phyloP scores from a whole-genome alignment of 2,329 filamentous ascomycete species.

The Phyllosticta citribraziliensis region DNA sequence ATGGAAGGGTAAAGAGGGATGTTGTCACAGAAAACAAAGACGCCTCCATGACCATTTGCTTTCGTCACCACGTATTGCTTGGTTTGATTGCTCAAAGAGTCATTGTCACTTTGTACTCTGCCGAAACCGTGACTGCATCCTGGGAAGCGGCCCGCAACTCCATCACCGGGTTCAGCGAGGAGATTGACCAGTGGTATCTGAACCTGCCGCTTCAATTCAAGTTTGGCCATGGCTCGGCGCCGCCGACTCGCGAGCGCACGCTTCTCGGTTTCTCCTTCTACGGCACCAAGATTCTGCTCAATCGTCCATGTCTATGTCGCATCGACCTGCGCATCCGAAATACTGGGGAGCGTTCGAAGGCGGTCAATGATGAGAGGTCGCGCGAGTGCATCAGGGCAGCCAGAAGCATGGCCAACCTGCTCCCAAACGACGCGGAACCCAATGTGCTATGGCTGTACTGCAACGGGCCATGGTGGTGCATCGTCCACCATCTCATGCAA shows the following conservation, averaged over 20 bases:
- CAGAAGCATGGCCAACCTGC: slow-evolving; percentile 21
- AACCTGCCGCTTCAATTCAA: slow-evolving; percentile 21
- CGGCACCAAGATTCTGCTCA: slow-evolving; percentile 27
- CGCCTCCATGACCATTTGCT: not conserved
- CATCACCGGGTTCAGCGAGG: slow-evolving; percentile 19
- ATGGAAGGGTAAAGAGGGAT: not conserved
- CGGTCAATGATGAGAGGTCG: slow-evolving; percentile 24
- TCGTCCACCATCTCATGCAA: slow-evolving; percentile 32
- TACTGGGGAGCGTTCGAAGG: slow-evolving; percentile 20
- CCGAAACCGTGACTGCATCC: slow-evolving; percentile 18
- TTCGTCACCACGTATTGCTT: slow-evolving; percentile 16
- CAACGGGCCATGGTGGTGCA: slow-evolving; percentile 31
- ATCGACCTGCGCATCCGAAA: slow-evolving; percentile 22
- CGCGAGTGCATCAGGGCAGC: slow-evolving; percentile 25
- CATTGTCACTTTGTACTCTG: slow-evolving; percentile 24
- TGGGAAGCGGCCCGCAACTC: slow-evolving; percentile 26
- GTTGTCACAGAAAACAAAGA: not conserved
- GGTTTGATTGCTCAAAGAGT: slow-evolving; percentile 22
- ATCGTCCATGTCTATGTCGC: slow-evolving; percentile 30
- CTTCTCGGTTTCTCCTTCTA: slow-evolving; percentile 25
- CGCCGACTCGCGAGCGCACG: slow-evolving; percentile 19
- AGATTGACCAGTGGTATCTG: slow-evolving; percentile 25
- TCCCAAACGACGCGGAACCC: slow-evolving; percentile 22
- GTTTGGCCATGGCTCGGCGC: slow-evolving; percentile 14
- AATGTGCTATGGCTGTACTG: slow-evolving; percentile 18